Evolutionary conservation across 106 monocot genomes (phyloP).

Genomic region (Agapanthus africanus): DNA sequence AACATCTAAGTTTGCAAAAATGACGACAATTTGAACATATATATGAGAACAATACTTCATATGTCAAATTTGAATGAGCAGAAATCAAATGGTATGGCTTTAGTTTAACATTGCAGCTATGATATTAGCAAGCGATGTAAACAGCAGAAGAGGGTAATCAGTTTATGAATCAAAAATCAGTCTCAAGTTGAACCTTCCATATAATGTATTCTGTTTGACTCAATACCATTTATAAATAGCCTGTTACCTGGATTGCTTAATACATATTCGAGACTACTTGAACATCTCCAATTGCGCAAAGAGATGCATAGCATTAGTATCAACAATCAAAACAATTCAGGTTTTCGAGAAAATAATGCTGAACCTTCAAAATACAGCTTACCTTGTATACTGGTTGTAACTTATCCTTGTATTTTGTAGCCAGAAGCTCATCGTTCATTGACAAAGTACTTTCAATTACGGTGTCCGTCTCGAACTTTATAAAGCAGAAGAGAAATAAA

Average conservation of each 20-base stretch:
- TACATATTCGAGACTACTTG: background rate
- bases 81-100: background rate
- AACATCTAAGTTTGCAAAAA: no score
- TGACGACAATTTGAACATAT: no score
- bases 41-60: no score
- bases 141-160: background rate
- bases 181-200: no score
- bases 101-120: background rate
- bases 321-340: background rate
- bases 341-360: background rate
- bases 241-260: background rate
- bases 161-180: no score
- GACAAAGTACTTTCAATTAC: conserved; percentile 60
- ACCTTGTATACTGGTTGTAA: conserved; percentile 81
- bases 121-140: background rate
- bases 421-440: conserved; percentile 58
- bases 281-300: background rate
- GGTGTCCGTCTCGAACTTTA: conserved; percentile 83
- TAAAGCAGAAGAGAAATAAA: conserved; percentile 6
- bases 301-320: background rate
- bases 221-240: background rate
- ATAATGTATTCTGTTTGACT: no score
- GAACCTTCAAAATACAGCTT: conserved; percentile 5
- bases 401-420: conserved; percentile 79
- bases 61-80: no score